Percentiles rank a stretch among this genome's conserved stretches.
Evolutionary conservation across 768 basidiomycete species (phyloP).

Genomic region (Phylloporus sp.): DNA sequence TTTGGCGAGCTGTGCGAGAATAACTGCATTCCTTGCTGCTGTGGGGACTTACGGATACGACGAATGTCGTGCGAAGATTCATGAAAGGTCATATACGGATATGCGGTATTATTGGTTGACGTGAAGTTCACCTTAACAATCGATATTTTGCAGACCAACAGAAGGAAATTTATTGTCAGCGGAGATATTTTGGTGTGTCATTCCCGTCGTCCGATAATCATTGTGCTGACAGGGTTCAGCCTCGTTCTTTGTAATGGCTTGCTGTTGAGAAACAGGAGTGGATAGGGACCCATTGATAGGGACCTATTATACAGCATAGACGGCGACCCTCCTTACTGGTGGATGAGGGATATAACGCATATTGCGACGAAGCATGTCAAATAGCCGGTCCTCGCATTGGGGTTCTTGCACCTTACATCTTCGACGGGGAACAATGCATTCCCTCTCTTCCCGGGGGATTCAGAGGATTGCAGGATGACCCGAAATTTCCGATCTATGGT

Average conservation of each 20-base stretch:
- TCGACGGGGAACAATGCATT: too few relatives aligned
- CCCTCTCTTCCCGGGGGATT: too few relatives aligned
- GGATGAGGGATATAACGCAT: slow-evolving; percentile 14
- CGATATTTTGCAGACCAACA: slow-evolving; percentile 16
- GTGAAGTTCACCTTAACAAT: slow-evolving; percentile 16
- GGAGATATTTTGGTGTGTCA: slow-evolving; percentile 18
- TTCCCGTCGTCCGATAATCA: not conserved
- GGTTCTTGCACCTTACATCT: too few relatives aligned
- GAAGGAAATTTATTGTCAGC: slow-evolving; percentile 10
- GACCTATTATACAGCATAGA: too few relatives aligned
- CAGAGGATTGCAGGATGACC: slow-evolving; percentile 6
- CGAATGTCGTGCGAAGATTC: slow-evolving; percentile 27
- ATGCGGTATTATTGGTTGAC: slow-evolving; percentile 18
- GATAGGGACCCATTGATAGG: too few relatives aligned
- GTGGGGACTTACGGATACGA: slow-evolving; percentile 21
- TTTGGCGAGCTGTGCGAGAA: slow-evolving; percentile 18
- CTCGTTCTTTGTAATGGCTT: too few relatives aligned
- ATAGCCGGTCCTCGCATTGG: not conserved
- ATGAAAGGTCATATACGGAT: slow-evolving; percentile 14
- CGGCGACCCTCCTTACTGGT: slow-evolving; percentile 13
- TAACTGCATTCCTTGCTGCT: slow-evolving; percentile 10
- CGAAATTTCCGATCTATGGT: slow-evolving; percentile 22
- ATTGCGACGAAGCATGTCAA: not conserved
- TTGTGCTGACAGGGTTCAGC: slow-evolving; percentile 15
- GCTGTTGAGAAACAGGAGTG: too few relatives aligned